Conservation (phyloP, 805 yeast genomes). For the Barnettozyma botsteinii region DNA sequence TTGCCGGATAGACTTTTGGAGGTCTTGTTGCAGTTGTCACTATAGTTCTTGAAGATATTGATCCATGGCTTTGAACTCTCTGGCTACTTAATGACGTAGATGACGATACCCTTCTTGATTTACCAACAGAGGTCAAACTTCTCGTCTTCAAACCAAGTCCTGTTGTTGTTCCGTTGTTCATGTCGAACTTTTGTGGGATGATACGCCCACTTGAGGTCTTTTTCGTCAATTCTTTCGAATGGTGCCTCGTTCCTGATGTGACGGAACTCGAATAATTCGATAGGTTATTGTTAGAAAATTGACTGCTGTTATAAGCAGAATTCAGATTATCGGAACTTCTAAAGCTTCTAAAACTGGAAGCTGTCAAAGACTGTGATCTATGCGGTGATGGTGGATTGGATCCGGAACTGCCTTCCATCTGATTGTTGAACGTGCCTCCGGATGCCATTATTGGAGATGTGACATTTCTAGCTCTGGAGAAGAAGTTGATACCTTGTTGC, state of each 20-base stretch:
- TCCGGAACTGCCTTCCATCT: neutral
- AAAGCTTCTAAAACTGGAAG: constrained; percentile 28
- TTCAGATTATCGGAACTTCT: constrained; percentile 24
- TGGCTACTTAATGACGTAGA: constrained; percentile 20
- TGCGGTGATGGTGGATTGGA: constrained; percentile 21
- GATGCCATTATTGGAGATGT: constrained; percentile 18
- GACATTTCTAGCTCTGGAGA: constrained; percentile 26
- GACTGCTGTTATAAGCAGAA: constrained; percentile 5
- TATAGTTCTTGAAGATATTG: constrained; percentile 35
- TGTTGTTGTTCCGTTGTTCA: constrained; percentile 19
- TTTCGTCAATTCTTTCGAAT: constrained; percentile 28
- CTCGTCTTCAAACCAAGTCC: constrained; percentile 41
- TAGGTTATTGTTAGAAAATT: constrained; percentile 5
- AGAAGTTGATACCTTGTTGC: constrained; percentile 33
- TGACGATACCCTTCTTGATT: constrained; percentile 23
- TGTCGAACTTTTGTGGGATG: constrained; percentile 41
- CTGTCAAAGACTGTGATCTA: constrained; percentile 31
- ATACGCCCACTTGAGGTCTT: constrained; percentile 39
- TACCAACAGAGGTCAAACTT: constrained; percentile 36
- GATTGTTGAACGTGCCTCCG: constrained; percentile 3
- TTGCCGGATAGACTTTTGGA: constrained; percentile 85
- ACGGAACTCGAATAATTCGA: neutral
- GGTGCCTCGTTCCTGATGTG: constrained; percentile 24
- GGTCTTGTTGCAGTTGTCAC: constrained; percentile 38
- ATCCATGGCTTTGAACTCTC: constrained; percentile 21